These are phyloP conservation scores for Silene latifolia DNA, from an alignment of 148 eudicot species.

Conservation along the genomic window DNA sequence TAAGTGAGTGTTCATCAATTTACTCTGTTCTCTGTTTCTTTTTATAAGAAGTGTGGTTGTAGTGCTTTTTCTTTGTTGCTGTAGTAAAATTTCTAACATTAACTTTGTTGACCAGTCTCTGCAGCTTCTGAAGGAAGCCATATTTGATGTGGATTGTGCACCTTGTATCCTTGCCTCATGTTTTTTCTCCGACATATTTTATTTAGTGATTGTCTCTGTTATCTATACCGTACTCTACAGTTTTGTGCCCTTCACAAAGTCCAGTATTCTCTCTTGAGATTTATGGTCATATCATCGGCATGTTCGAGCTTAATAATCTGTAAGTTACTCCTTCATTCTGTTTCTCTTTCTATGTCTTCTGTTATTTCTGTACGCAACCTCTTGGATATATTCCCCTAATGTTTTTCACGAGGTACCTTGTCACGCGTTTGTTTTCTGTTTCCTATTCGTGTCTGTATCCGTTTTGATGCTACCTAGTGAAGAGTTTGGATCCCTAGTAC, in stretches of 20 bases:
- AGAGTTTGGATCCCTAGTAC: too few relatives aligned
- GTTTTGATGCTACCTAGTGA: too few relatives aligned
- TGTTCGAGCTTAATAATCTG: constrained; percentile 99
- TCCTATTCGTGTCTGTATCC: too few relatives aligned
- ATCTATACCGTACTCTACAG: neutral
- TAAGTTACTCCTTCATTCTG: constrained; percentile 38
- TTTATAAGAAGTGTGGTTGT: neutral
- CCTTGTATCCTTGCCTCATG: constrained; percentile 68
- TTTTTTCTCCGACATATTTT: neutral
- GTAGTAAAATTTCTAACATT: constrained; percentile 3
- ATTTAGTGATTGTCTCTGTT: neutral
- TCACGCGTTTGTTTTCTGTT: too few relatives aligned
- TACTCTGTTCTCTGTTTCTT: neutral
- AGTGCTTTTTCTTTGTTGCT: neutral
- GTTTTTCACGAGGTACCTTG: too few relatives aligned
- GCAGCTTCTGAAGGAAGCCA: constrained; percentile 79
- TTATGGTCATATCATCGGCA: constrained; percentile 88
- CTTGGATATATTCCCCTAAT: too few relatives aligned
- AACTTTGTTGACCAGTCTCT: constrained; percentile 55
- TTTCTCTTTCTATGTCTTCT: neutral
- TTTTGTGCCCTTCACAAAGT: constrained; percentile 47
- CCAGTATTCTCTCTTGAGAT: constrained; percentile 85
- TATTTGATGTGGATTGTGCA: constrained; percentile 77
- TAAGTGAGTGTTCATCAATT: neutral
- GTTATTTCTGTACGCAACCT: neutral